Base-by-base conservation (phyloP, 192 early-diverging fungal species). In the Thoreauomyces humboldtii region DNA sequence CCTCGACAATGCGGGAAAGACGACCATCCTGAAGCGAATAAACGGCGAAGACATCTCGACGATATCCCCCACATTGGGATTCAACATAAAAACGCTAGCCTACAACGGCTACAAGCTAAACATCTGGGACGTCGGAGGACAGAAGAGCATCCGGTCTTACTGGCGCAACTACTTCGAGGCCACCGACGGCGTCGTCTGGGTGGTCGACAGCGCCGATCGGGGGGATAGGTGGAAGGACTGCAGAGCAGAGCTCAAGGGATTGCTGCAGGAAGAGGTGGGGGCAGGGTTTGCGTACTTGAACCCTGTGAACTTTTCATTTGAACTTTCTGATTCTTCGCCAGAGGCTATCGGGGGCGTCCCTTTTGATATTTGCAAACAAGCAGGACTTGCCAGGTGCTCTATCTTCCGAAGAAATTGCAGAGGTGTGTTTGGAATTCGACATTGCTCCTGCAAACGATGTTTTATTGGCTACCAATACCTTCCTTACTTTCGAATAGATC, bases 81-180 rank as follows among this genome's bases (percentile, higher is more conserved):
- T 99, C 71, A 95, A 97, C 69, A 99, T 99, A 71, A 93, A 93
- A 50, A 98, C 97, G 0, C 63, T 98, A 17, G 89, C 89, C 31
- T 89, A 93, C 70, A 85, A 87, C n/a, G 82, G 75, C 84, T 96
- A 85, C 81, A 90, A 89, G 61, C 76, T 95, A 63, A 93, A 96
- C 64, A 85, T 95, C 56, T 94, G 91, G 92, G 97, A 99, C 73
- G 91, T 99, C 27, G 97, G 97, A 36, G 97, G 97, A 0, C 97
- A 99, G 73, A 91, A 91, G 62, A 91, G 91, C 3, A 96, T 99
- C 65, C 84, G 97, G 59, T 88, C 92, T 4, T 99, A 97, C 73
- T 99, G 97, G 97, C 78, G 95, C 31, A 99, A 99, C 80, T 99
- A 99, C 66, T 99, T 99, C 87, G 97, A 99, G 70, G 91, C 96